Conservation (phyloP, 2,329 filamentous ascomycete species). For the Canariomyces notabilis region DNA sequence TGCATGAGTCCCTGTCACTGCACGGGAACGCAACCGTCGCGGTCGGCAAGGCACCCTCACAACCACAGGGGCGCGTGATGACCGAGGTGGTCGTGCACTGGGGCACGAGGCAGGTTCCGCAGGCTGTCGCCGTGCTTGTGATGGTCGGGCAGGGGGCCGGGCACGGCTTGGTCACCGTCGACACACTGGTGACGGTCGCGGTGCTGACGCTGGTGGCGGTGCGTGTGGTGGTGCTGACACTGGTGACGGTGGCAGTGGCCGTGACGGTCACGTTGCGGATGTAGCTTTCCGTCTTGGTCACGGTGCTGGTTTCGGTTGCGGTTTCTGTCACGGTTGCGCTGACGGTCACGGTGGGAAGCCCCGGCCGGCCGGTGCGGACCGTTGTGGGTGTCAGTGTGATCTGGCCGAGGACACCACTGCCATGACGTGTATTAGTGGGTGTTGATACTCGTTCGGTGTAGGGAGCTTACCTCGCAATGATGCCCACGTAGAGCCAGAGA, state of each 20-base stretch:
- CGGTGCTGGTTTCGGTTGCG: constrained; percentile 14
- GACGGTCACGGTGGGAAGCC: constrained; percentile 8
- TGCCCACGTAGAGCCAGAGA: constrained; percentile 1
- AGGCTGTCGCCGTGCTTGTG: constrained; percentile 24
- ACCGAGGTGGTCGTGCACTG: constrained; percentile 22
- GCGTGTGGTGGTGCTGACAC: background rate
- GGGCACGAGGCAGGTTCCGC: constrained; percentile 23
- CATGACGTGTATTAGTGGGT: background rate
- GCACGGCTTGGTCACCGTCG: constrained; percentile 16
- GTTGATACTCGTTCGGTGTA: background rate
- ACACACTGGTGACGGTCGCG: constrained; percentile 7
- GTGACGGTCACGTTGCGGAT: constrained; percentile 12
- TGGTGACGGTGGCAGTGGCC: constrained; percentile 10
- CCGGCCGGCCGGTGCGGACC: constrained; percentile 14
- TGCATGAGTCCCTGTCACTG: constrained; percentile 21
- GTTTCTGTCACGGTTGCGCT: constrained; percentile 16
- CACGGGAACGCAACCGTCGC: constrained; percentile 25
- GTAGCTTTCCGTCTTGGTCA: constrained; percentile 15
- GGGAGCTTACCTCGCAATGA: constrained; percentile 15
- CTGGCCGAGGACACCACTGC: constrained; percentile 20
- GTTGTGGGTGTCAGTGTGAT: constrained; percentile 23
- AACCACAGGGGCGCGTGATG: constrained; percentile 21
- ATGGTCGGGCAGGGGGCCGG: constrained; percentile 23
- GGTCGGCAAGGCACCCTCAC: constrained; percentile 22
- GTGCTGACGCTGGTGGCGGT: constrained; percentile 12